phyloP scores from a whole-genome alignment of 2,329 filamentous ascomycete species.

The Fusarium sulawesiense region DNA sequence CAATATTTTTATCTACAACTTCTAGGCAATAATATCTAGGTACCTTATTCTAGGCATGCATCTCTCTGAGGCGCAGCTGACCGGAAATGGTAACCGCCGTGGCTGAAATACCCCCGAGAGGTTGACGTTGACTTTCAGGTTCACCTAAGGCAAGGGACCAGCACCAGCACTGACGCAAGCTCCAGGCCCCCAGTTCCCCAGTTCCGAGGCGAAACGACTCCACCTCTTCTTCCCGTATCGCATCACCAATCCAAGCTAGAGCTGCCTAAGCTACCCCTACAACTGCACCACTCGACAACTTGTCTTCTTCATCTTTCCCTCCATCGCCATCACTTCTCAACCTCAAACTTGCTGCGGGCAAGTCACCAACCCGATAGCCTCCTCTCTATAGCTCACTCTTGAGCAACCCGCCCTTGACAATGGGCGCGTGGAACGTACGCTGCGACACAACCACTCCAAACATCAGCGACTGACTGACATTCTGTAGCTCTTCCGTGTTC shows the following conservation, averaged over 20 bases:
- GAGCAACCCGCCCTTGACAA: conserved; percentile 46
- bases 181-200: conserved; percentile 20
- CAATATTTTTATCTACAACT: no score
- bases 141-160: neutral
- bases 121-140: neutral
- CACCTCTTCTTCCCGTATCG: conserved; percentile 36
- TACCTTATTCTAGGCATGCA: neutral
- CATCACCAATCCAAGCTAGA: conserved; percentile 33
- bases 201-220: conserved; percentile 18
- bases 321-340: neutral
- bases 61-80: neutral
- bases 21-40: no score
- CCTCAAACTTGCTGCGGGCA: conserved; percentile 5
- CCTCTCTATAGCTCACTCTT: conserved; percentile 19
- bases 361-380: conserved; percentile 26
- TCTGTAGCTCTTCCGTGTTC: conserved; percentile 73
- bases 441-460: neutral
- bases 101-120: conserved; percentile 24
- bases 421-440: conserved; percentile 56
- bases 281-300: conserved; percentile 17
- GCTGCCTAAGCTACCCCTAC: conserved; percentile 22
- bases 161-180: conserved; percentile 45
- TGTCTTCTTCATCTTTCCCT: conserved; percentile 24
- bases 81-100: conserved; percentile 25
- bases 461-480: conserved; percentile 16